Evolutionary conservation across 208 protist species (phyloP), one percentile per base, ranked within the genome.

Genomic region (Strigomonas culicis): DNA sequence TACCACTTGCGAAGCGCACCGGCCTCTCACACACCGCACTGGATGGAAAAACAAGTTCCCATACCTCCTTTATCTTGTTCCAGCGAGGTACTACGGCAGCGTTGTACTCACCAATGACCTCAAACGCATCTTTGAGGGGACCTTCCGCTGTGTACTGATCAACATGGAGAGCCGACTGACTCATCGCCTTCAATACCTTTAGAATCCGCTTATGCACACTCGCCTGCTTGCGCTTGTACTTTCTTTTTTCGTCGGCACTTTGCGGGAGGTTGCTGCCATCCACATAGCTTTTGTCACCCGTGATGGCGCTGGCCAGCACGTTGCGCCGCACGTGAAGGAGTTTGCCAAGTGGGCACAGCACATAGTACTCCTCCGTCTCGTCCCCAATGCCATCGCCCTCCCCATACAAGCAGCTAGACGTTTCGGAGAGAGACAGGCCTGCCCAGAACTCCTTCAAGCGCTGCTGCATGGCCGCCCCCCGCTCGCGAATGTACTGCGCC

Each of bases 41-140:
- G 19, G 81, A 88, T 25, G 88, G 85, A 59, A 89, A 91, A 52
- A 69, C 34, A 44, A 90, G 68, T 43, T 93, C 86, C 86, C 89
- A 95, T 53, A 65, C 74, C 17, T 68, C 63, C n/a, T 76, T 65
- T 19, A 74, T 67, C 11, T 6, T 4, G 56, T 88, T 89, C 85
- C 84, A 95, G 25, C 56, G 68, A 22, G 86, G 85, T 34, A 44
- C 58, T 21, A 84, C 44, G 17, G 46, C 43, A 6, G 65, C 27
- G 51, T 82, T 66, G 63, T 82, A 92, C 34, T 59, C 58, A 6
- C 89, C 89, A 63, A 95, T 82, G 36, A 70, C 24, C 46, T 82
- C 66, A 47, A 86, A 86, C 4, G 73, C 63, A 7, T 62, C 59
- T 31, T 10, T 15, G 10, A 22, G n/a, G 4, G 15, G 7, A 11